A percentile compares a stretch with the other conserved stretches of the same genome.
These are phyloP conservation scores for Cyclaneusma minus DNA, from an alignment of 2,329 filamentous ascomycete genomes.

Conservation along the genomic window DNA sequence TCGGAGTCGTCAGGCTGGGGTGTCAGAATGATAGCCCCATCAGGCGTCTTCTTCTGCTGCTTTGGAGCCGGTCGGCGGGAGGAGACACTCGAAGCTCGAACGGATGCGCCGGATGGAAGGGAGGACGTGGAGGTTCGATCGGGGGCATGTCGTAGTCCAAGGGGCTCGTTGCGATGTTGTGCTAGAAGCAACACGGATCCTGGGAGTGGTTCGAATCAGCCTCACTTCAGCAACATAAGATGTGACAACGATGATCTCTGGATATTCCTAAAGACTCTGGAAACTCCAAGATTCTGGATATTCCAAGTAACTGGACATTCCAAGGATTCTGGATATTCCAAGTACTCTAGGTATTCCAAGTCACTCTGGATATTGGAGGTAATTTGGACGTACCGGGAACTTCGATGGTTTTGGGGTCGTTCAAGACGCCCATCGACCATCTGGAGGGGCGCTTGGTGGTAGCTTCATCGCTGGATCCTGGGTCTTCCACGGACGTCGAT, in stretches of 20 bases:
- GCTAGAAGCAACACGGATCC: conserved; percentile 43
- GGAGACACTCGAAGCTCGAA: conserved; percentile 3
- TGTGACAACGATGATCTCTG: too few relatives aligned
- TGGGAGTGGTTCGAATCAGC: conserved; percentile 12
- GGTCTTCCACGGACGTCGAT: conserved; percentile 24
- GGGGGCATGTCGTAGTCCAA: conserved; percentile 41
- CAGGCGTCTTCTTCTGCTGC: conserved; percentile 59
- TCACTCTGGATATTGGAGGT: too few relatives aligned
- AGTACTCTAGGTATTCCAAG: too few relatives aligned
- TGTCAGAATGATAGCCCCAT: conserved; percentile 74
- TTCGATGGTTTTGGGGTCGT: conserved; percentile 67
- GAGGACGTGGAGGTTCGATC: conserved; percentile 43
- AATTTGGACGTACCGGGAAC: conserved; percentile 52
- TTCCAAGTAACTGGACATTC: too few relatives aligned
- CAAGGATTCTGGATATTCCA: too few relatives aligned
- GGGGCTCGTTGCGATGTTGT: conserved; percentile 37
- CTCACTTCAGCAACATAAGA: neutral
- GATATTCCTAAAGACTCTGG: too few relatives aligned
- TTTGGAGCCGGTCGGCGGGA: conserved; percentile 5
- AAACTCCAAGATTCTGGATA: too few relatives aligned
- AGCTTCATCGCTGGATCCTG: conserved; percentile 21
- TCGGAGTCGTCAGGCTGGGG: conserved; percentile 82
- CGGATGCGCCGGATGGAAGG: conserved; percentile 33
- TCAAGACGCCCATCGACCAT: conserved; percentile 67
- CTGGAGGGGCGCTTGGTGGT: conserved; percentile 20